Evolutionary conservation across 352 stramenopile species (phyloP), one percentile per base, ranked within the genome.

Genomic region (Globisporangium recalcitrans): DNA sequence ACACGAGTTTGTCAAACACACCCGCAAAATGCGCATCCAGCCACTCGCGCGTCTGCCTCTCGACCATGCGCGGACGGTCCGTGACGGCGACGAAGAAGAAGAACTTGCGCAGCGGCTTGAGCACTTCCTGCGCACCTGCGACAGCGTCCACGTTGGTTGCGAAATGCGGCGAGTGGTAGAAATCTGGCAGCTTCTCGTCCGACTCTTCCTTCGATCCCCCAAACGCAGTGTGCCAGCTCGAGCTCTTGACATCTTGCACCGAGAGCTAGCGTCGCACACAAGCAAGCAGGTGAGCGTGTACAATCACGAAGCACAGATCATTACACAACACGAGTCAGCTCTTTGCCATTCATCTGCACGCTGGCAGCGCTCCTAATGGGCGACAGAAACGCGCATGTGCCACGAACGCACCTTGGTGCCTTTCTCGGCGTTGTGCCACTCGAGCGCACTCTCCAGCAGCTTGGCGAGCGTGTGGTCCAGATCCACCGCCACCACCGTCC

Each of bases 11-110:
- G 66, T 90, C 81, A 27, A 92, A 92, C 11, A 92, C 73, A 6
- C 78, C 80, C 4, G 59, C 13, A 44, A 84, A 90, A 58, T 88
- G 58, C 34, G 65, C 60, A 53, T 92, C 83, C 19, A 92, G 64
- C 83, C 83, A 92, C 70, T 88, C 80, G 47, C 81, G 77, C 26
- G 83, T 90, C n/a, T 72, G 68, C 54, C 79, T 87, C 67, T 92
- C 83, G 27, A 83, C 74, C 14, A 55, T 38, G 3, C 79, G 83
- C 26, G 83, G 83, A 2, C 81, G 78, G 46, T 86, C 68, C 19
- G 81, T 84, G 57, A 92, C 61, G 6, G 72, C 83, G 24, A 88
- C 52, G 32, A 92, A 54, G n/a, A 71, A 82, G 32, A 90, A 90
- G 46, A 68, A 74, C 57, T 80, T 78, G 60, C 81, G 79, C 49